These are phyloP conservation scores for Fagus crenata DNA, from an alignment of 306 rosid species.

Conservation along the genomic window DNA sequence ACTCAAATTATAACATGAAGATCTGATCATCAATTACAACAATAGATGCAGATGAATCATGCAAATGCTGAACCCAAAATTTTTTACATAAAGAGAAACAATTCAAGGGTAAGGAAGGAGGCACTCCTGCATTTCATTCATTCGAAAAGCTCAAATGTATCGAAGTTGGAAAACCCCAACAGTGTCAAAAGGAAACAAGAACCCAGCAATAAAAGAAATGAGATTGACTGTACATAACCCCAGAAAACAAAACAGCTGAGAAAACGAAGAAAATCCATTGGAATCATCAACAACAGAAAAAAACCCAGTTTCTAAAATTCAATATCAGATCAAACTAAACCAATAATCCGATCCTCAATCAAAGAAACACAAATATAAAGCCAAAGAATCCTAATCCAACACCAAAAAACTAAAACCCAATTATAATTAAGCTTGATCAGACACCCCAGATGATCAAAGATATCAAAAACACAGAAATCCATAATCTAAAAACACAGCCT, in stretches of 20 bases:
- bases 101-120: not conserved
- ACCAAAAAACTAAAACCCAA: conserved; percentile 9
- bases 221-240: conserved; percentile 10
- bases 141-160: conserved; percentile 1
- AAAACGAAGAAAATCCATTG: conserved; percentile 1
- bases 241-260: conserved; percentile 6
- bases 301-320: conserved; percentile 15
- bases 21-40: not conserved
- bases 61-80: not conserved
- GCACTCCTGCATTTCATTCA: not conserved
- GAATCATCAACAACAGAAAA: conserved; percentile 15
- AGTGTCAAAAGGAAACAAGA: not conserved
- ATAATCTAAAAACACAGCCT: conserved; percentile 17
- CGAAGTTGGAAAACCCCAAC: not conserved
- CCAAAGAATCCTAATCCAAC: conserved; percentile 34
- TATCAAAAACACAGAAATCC: conserved; percentile 12
- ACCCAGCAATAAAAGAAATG: not conserved
- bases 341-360: conserved; percentile 22
- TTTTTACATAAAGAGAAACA: not conserved
- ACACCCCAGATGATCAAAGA: conserved; percentile 22
- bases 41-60: not conserved
- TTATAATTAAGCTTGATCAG: conserved; percentile 29
- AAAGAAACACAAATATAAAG: conserved; percentile 20
- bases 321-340: conserved; percentile 7
- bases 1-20: not conserved